These are phyloP conservation scores for Conringia planisiliqua DNA, from an alignment of 345 rosid species.

Conservation along the genomic window DNA sequence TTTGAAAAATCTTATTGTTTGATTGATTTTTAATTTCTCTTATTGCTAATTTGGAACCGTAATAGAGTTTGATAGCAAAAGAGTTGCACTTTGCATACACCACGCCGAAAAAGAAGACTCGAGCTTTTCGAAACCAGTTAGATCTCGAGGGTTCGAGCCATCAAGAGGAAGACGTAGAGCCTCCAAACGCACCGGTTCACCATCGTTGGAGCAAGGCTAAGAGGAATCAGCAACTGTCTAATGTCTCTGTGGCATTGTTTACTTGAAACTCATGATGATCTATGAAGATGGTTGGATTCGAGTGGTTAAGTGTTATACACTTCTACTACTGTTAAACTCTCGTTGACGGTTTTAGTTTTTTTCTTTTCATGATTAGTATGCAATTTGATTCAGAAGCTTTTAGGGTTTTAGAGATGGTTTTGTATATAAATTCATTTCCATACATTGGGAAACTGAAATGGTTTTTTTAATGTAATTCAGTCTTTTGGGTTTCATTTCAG, in stretches of 20 bases:
- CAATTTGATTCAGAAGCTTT: background rate
- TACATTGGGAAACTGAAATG: conserved; percentile 10
- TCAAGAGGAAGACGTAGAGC: conserved; percentile 41
- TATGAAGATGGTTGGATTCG: background rate
- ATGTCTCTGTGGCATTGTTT: conserved; percentile 56
- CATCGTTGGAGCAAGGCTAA: conserved; percentile 30
- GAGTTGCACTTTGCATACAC: conserved; percentile 54
- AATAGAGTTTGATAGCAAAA: conserved; percentile 63
- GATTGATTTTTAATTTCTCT: background rate
- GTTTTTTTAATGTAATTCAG: background rate
- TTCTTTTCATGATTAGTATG: conserved; percentile 3
- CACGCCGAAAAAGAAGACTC: conserved; percentile 72
- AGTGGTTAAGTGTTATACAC: background rate
- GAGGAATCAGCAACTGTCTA: conserved; percentile 40
- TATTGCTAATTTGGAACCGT: background rate
- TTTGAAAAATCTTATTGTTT: background rate
- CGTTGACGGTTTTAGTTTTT: background rate
- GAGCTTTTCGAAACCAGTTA: conserved; percentile 39
- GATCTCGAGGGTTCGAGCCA: conserved; percentile 28
- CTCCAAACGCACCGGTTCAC: conserved; percentile 61
- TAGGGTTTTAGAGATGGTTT: background rate
- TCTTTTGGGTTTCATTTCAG: conserved; percentile 3
- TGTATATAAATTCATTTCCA: conserved; percentile 8
- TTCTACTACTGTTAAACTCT: background rate
- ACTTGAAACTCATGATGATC: background rate